Conservation (phyloP, 441 rosid genomes). For the Omphalea diandra region DNA sequence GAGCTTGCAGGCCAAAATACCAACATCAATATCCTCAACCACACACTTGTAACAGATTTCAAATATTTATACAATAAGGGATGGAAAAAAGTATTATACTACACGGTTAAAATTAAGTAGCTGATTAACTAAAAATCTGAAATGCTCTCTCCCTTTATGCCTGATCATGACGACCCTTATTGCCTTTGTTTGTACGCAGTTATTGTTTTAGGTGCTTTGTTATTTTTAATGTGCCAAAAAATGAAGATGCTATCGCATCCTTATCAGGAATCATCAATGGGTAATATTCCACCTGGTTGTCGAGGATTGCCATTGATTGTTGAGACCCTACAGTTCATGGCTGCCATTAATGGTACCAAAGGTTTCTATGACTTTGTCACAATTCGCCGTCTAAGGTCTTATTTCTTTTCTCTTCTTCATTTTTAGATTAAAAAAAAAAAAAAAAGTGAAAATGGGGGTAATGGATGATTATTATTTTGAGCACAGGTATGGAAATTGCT, state of each 20-base stretch:
- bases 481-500: constrained; percentile 66
- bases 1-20: constrained; percentile 27
- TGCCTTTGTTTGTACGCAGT: constrained; percentile 24
- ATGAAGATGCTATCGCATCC: constrained; percentile 17
- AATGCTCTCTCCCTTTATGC: constrained; percentile 18
- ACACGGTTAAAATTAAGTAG: no score
- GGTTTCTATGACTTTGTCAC: constrained; percentile 66
- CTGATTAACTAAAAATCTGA: no score
- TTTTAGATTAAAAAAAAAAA: neutral
- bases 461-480: neutral
- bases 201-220: constrained; percentile 25
- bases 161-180: neutral
- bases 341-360: constrained; percentile 48
- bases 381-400: constrained; percentile 45
- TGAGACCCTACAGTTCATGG: constrained; percentile 73
- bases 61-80: neutral
- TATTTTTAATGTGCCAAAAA: constrained; percentile 25
- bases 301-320: constrained; percentile 65
- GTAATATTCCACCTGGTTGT: constrained; percentile 57
- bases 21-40: constrained; percentile 27
- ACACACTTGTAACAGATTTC: constrained; percentile 27
- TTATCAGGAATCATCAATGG: constrained; percentile 15
- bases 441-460: neutral
- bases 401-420: neutral
- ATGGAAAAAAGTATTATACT: no score